phyloP scores from a whole-genome alignment of 1,284 basidiomycete genomes.

The Mycosarcoma maydis region DNA sequence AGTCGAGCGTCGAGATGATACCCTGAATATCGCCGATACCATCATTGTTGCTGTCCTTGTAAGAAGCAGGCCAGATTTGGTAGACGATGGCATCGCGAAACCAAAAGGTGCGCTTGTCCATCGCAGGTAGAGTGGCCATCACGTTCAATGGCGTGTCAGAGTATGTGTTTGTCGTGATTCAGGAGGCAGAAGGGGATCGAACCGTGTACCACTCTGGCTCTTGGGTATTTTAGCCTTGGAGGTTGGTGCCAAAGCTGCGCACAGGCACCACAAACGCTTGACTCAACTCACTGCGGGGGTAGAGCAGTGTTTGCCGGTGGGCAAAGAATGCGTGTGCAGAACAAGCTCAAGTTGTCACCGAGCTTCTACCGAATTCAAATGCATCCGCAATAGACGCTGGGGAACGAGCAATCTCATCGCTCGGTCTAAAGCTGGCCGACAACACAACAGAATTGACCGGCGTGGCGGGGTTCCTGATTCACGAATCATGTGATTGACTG shows the following conservation, averaged over 20 bases:
- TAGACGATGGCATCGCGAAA: conserved; percentile 44
- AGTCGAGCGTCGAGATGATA: conserved; percentile 76
- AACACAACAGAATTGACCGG: background rate
- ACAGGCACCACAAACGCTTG: no score
- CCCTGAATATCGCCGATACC: conserved; percentile 79
- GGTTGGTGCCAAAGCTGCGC: background rate
- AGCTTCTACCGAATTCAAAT: conserved; percentile 12
- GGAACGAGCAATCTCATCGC: background rate
- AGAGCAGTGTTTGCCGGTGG: no score
- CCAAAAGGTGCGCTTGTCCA: conserved; percentile 24
- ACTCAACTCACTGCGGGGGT: background rate
- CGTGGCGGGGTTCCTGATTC: background rate
- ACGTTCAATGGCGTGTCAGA: conserved; percentile 6
- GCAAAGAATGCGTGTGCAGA: background rate
- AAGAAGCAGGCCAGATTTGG: conserved; percentile 78
- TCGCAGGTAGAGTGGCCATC: background rate
- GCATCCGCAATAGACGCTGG: background rate
- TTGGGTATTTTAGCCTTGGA: no score
- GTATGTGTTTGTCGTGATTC: no score
- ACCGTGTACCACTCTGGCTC: no score
- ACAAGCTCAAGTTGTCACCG: conserved; percentile 2
- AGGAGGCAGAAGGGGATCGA: no score
- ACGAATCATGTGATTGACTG: background rate
- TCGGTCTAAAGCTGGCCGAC: no score
- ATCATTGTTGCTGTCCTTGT: conserved; percentile 78